Percentiles rank a stretch among this genome's conserved stretches.
Conservation (phyloP, 352 stramenopile genomes). For the Phytophthora tentaculata region DNA sequence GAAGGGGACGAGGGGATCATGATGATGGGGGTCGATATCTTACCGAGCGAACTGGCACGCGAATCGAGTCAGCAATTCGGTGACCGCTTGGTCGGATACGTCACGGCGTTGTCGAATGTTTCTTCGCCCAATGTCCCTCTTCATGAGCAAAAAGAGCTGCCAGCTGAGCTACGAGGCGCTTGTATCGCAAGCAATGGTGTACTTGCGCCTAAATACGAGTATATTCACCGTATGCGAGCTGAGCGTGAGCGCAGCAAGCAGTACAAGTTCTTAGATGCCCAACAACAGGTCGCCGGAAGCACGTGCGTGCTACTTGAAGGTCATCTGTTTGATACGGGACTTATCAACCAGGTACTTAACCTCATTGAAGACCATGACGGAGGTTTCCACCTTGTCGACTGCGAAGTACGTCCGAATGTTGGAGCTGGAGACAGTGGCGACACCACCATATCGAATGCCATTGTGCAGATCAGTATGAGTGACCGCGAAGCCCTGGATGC, state of each 20-base stretch:
- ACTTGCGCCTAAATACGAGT: slow-evolving; percentile 88
- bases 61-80: slow-evolving; percentile 97
- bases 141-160: slow-evolving; percentile 60
- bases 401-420: slow-evolving; percentile 88
- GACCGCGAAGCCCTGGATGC: slow-evolving; percentile 75
- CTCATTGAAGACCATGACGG: slow-evolving; percentile 91
- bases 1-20: slow-evolving; percentile 79
- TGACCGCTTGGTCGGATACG: slow-evolving; percentile 90
- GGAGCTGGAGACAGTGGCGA: slow-evolving; percentile 28
- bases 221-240: slow-evolving; percentile 92
- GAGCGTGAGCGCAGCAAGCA: slow-evolving; percentile 80
- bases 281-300: slow-evolving; percentile 76
- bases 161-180: slow-evolving; percentile 85
- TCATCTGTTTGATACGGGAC: slow-evolving; percentile 96
- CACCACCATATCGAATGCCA: slow-evolving; percentile 66
- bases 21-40: slow-evolving; percentile 96
- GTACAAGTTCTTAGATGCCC: slow-evolving; percentile 67
- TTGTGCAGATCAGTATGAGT: slow-evolving; percentile 86
- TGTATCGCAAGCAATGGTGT: slow-evolving; percentile 92
- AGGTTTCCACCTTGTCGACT: slow-evolving; percentile 92
- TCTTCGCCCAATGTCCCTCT: slow-evolving; percentile 62
- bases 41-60: slow-evolving; percentile 94
- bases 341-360: slow-evolving; percentile 97
- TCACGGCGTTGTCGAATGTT: slow-evolving; percentile 58
- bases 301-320: slow-evolving; percentile 88